Base-by-base conservation (phyloP, 176 grass and related monocot genomes). In the Cocos nucifera region DNA sequence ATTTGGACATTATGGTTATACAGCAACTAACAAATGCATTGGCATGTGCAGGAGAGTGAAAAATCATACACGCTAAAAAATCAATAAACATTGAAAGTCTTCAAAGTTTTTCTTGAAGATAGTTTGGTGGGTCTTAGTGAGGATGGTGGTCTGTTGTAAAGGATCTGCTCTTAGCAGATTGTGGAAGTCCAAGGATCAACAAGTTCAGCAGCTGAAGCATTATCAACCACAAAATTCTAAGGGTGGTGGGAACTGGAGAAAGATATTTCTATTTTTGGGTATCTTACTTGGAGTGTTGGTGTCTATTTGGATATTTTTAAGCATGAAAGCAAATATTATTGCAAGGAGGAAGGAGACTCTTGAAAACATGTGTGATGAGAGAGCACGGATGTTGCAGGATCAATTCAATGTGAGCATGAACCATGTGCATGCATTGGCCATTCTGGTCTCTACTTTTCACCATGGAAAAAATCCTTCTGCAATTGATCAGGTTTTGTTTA, bases 341-440 rank as follows among this genome's bases (percentile, higher is more conserved):
- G 76, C 56, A 50, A 86, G 88, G 57, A 79, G 73, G 77, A 86
- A 61, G 28, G 83, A 92, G n/a, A 86, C 77, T 75, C 65, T 92
- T 56, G 70, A 32, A 57, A 92, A 75, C 55, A 83, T 86, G 88
- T 92, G 88, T 17, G 88, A 92, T 20, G 83, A 92, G 58, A 86
- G 88, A 86, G 88, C 88, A 61, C 77, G 83, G 19, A 80, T 92
- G 88, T 66, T 92, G 65, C 88, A 92, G 62, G 88, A 92, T 80
- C 88, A 92, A 44, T 92, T 92, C 59, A 92, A 86, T 80, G 88
- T 92, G 55, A 86, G 88, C 76, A 92, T 92, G 88, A 92, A 92
- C 62, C 88, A 86, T 50, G 79, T 86, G 54, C 88, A 83, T 63
- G 83, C 83, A 35, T 74, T 92, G 69, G 76, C 80, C 22, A 83